Conservation (phyloP, 176 grass and related monocot genomes). For the Phoenix dactylifera region DNA sequence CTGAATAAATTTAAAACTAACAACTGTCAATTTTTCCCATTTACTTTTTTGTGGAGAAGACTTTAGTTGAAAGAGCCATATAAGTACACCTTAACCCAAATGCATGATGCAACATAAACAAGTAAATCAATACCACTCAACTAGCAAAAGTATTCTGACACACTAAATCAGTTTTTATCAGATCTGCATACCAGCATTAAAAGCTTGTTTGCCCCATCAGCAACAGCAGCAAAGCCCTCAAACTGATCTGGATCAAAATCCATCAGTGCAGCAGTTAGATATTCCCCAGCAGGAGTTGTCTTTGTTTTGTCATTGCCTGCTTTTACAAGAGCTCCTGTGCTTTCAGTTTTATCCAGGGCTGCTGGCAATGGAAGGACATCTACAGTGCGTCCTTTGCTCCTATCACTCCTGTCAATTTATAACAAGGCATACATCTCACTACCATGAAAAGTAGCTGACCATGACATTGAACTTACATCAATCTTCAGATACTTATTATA, state of each 20-base stretch:
- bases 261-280: conserved; percentile 79
- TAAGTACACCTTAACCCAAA: no score
- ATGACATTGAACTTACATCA: not conserved
- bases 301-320: conserved; percentile 68
- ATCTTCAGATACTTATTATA: conserved; percentile 18
- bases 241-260: conserved; percentile 95
- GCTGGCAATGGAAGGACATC: conserved; percentile 24
- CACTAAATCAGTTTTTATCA: no score
- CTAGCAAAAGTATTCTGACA: not conserved
- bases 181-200: conserved; percentile 70
- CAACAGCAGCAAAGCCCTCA: conserved; percentile 87
- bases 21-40: no score
- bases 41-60: no score
- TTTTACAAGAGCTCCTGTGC: conserved; percentile 80
- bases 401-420: conserved; percentile 39
- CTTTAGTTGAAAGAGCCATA: no score
- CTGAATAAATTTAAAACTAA: no score
- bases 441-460: no score
- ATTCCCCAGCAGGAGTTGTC: conserved; percentile 94
- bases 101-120: no score
- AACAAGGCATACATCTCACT: no score
- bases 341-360: conserved; percentile 56
- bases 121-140: no score
- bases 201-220: conserved; percentile 99
- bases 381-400: conserved; percentile 27